Conservation (phyloP, 768 basidiomycete genomes). For the Pleurotus cornucopiae region DNA sequence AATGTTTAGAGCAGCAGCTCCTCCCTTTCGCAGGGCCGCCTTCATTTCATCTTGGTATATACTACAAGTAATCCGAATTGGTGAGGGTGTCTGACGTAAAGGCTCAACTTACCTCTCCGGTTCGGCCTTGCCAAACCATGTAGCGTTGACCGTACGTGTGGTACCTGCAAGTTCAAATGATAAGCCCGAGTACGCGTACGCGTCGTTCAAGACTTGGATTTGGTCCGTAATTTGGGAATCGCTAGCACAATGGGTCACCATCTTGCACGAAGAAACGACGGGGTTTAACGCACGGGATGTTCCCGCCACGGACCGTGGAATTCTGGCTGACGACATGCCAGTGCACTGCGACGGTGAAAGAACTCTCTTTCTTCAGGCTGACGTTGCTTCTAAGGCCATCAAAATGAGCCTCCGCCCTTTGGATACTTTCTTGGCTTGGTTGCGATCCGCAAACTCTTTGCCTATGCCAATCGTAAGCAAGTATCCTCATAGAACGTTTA, state of each 20-base stretch:
- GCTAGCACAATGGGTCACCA: conserved; percentile 12
- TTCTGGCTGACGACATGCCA: conserved; percentile 31
- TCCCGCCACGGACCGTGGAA: conserved; percentile 31
- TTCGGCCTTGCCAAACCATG: conserved; percentile 30
- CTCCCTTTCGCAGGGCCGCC: conserved; percentile 26
- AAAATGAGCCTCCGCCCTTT: conserved; percentile 35
- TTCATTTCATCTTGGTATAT: conserved; percentile 29
- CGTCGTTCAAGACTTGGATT: conserved; percentile 28
- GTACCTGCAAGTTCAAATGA: conserved; percentile 24
- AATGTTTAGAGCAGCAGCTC: conserved; percentile 27
- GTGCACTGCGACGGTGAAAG: conserved; percentile 17
- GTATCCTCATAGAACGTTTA: background rate
- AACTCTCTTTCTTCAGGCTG: background rate
- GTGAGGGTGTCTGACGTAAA: background rate
- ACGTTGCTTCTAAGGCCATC: conserved; percentile 22
- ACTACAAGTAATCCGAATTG: background rate
- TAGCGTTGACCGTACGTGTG: conserved; percentile 23
- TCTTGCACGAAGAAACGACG: background rate
- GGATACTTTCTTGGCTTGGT: background rate
- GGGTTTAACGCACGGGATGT: conserved; percentile 31
- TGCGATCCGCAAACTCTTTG: background rate
- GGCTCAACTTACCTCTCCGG: conserved; percentile 8
- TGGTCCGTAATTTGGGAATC: conserved; percentile 22
- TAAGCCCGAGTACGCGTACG: conserved; percentile 25
- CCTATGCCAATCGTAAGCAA: background rate